Conservation (phyloP, 805 yeast genomes). For the Candida broadrunensis region DNA sequence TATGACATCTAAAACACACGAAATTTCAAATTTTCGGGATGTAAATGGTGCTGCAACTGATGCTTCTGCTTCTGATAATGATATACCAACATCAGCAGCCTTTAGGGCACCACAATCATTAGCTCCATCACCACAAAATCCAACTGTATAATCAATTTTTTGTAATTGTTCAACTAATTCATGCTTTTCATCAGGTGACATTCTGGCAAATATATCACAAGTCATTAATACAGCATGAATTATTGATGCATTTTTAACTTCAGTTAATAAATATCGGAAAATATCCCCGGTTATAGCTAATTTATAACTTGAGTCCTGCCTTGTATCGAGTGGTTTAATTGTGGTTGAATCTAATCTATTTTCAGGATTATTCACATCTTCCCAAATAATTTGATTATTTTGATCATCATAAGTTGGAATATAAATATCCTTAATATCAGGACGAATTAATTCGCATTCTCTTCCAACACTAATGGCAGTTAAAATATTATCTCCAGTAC, state of each 20-base stretch:
- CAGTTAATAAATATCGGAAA: slow-evolving; percentile 72
- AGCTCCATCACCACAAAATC: slow-evolving; percentile 99
- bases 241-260: slow-evolving; percentile 34
- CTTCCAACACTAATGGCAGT: slow-evolving; percentile 93
- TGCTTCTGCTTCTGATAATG: slow-evolving; percentile 96
- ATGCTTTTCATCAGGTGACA: slow-evolving; percentile 99
- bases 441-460: slow-evolving; percentile 69
- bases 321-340: slow-evolving; percentile 43
- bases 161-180: slow-evolving; percentile 89
- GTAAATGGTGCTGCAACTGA: slow-evolving; percentile 99
- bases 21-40: slow-evolving; percentile 81
- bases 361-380: slow-evolving; percentile 59
- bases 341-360: slow-evolving; percentile 62
- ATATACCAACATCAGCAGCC: slow-evolving; percentile 96
- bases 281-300: slow-evolving; percentile 93
- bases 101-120: slow-evolving; percentile 98
- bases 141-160: slow-evolving; percentile 83
- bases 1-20: slow-evolving; percentile 89
- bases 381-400: slow-evolving; percentile 54
- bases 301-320: slow-evolving; percentile 40
- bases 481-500: slow-evolving; percentile 94
- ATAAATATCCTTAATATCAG: slow-evolving; percentile 28
- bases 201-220: slow-evolving; percentile 83
- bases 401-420: slow-evolving; percentile 53
- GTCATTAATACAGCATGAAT: slow-evolving; percentile 63